phyloP scores from a whole-genome alignment of 768 basidiomycete genomes.

The Tricholoma terreum region DNA sequence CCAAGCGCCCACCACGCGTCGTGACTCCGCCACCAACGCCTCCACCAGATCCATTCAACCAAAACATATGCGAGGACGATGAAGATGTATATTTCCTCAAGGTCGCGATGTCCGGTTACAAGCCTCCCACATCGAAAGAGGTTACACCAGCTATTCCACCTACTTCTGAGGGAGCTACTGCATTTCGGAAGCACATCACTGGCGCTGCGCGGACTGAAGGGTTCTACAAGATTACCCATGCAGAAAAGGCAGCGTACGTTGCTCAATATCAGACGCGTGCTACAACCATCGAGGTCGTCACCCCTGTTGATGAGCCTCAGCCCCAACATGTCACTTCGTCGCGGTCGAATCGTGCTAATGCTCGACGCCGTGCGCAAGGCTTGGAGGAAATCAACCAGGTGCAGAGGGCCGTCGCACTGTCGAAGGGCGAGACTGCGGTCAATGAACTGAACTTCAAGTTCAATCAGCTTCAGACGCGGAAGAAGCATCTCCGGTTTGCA shows the following conservation, averaged over 20 bases:
- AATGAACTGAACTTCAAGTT: slow-evolving; percentile 87
- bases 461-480: slow-evolving; percentile 95
- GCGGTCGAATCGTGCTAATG: slow-evolving; percentile 88
- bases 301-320: slow-evolving; percentile 44
- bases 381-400: slow-evolving; percentile 94
- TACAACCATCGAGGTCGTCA: slow-evolving; percentile 35
- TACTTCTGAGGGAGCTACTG: slow-evolving; percentile 38
- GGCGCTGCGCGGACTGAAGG: slow-evolving; percentile 94
- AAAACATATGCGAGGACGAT: slow-evolving; percentile 76
- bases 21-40: slow-evolving; percentile 42
- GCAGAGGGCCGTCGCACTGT: slow-evolving; percentile 72
- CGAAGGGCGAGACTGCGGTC: slow-evolving; percentile 69
- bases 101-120: slow-evolving; percentile 48
- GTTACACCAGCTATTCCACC: slow-evolving; percentile 19
- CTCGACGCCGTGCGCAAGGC: slow-evolving; percentile 86
- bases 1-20: slow-evolving; percentile 31
- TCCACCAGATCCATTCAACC: slow-evolving; percentile 50
- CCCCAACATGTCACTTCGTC: slow-evolving; percentile 68
- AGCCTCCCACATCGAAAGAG: slow-evolving; percentile 22
- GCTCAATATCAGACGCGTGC: slow-evolving; percentile 77
- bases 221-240: slow-evolving; percentile 90
- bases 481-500: slow-evolving; percentile 96
- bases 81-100: slow-evolving; percentile 85
- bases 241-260: slow-evolving; percentile 89
- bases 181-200: slow-evolving; percentile 74